These are phyloP conservation scores for Brasilioporus rufonigricans DNA, from an alignment of 768 basidiomycete genomes.

Conservation along the genomic window DNA sequence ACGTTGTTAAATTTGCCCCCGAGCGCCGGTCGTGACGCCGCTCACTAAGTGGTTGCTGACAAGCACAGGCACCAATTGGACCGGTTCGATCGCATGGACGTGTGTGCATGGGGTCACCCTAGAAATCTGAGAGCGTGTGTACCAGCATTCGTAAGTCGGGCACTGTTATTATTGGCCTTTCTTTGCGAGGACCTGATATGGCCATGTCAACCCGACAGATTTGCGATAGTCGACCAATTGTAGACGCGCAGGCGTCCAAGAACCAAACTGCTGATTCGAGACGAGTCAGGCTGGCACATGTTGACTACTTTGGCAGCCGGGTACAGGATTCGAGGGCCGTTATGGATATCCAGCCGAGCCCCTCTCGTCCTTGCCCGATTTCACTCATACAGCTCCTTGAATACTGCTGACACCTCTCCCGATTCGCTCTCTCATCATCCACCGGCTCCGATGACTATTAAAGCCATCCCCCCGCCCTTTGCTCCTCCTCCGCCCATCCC, in stretches of 20 bases:
- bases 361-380: slow-evolving; percentile 40
- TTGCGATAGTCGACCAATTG: slow-evolving; percentile 20
- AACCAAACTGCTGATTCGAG: slow-evolving; percentile 32
- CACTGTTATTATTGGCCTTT: slow-evolving; percentile 7
- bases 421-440: slow-evolving; percentile 25
- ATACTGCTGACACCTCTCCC: slow-evolving; percentile 31
- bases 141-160: not conserved
- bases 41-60: slow-evolving; percentile 5
- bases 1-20: slow-evolving; percentile 13
- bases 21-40: slow-evolving; percentile 16
- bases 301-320: slow-evolving; percentile 35
- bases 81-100: slow-evolving; percentile 8
- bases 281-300: slow-evolving; percentile 44
- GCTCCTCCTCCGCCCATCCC: slow-evolving; percentile 27
- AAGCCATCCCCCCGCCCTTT: slow-evolving; percentile 23
- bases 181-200: slow-evolving; percentile 13
- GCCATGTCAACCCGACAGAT: slow-evolving; percentile 16
- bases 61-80: slow-evolving; percentile 8
- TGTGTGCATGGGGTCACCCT: not conserved
- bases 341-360: slow-evolving; percentile 36
- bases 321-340: slow-evolving; percentile 32
- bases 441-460: slow-evolving; percentile 39
- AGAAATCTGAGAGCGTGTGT: slow-evolving; percentile 1
- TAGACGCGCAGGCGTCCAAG: slow-evolving; percentile 17
- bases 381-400: slow-evolving; percentile 24